phyloP scores from a whole-genome alignment of 140 eudicot genomes.

The Oenanthe javanica region DNA sequence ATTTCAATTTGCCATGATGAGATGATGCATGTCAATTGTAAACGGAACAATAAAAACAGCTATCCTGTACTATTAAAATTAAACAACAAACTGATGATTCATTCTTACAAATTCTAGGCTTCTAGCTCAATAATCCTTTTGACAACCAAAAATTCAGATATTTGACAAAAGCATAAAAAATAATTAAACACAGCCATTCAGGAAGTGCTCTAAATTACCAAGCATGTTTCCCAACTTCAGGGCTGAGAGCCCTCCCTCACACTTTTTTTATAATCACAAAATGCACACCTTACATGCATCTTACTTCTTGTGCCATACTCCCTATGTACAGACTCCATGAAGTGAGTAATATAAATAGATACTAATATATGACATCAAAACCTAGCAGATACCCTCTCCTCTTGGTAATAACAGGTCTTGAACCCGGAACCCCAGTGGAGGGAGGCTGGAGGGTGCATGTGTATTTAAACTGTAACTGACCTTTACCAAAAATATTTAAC shows the following conservation, averaged over 20 bases:
- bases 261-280: too few relatives aligned
- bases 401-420: too few relatives aligned
- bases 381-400: too few relatives aligned
- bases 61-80: neutral
- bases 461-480: too few relatives aligned
- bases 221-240: neutral
- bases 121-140: neutral
- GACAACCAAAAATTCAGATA: neutral
- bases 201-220: neutral
- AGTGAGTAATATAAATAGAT: neutral
- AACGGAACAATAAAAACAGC: neutral
- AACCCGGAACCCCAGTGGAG: too few relatives aligned
- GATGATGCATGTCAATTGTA: neutral
- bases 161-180: neutral
- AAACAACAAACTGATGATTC: neutral
- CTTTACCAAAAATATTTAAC: neutral
- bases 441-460: too few relatives aligned
- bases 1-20: neutral
- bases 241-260: neutral
- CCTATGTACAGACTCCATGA: neutral
- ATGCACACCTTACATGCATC: too few relatives aligned
- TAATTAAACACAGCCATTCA: too few relatives aligned
- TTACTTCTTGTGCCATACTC: neutral
- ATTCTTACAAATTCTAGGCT: neutral
- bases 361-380: neutral